These are phyloP conservation scores for Puccinellia tenuiflora DNA, from an alignment of 176 grass and related monocot genomes.

Conservation along the genomic window DNA sequence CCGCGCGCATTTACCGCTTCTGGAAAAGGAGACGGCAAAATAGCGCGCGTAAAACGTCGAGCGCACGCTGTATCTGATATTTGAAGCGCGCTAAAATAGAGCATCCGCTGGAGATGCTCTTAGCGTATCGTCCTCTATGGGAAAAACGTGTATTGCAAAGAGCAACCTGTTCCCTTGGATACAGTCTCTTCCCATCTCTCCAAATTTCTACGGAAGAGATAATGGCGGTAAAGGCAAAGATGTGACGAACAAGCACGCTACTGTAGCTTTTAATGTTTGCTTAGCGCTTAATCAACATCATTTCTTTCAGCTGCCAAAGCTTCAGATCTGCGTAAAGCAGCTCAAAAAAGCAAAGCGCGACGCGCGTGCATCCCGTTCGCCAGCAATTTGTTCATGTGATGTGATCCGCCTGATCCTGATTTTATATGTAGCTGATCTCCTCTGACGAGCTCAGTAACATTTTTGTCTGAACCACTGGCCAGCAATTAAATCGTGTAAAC, in stretches of 20 bases:
- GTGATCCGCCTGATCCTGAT: neutral
- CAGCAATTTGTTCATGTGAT: neutral
- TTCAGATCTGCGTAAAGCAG: slow-evolving; percentile 48
- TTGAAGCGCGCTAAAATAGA: no score
- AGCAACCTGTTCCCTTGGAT: neutral
- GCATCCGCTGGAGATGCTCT: no score
- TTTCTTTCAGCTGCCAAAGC: slow-evolving; percentile 11
- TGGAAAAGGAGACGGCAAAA: no score
- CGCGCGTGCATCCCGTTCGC: neutral
- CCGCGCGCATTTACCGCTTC: no score
- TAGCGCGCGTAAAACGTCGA: no score
- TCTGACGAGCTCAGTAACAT: neutral
- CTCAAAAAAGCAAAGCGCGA: slow-evolving; percentile 29
- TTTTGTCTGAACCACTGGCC: neutral
- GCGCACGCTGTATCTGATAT: no score
- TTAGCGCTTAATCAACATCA: slow-evolving; percentile 32
- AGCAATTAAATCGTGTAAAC: neutral
- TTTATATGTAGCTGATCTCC: neutral
- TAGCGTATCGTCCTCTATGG: no score
- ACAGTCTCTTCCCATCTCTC: neutral
- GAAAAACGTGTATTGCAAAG: neutral
- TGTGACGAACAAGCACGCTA: slow-evolving; percentile 17
- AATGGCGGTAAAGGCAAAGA: slow-evolving; percentile 4
- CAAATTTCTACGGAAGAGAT: neutral
- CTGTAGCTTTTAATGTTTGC: slow-evolving; percentile 24